Base-by-base conservation (phyloP, 2,329 filamentous ascomycete species). In the Alternaria brassicicola region DNA sequence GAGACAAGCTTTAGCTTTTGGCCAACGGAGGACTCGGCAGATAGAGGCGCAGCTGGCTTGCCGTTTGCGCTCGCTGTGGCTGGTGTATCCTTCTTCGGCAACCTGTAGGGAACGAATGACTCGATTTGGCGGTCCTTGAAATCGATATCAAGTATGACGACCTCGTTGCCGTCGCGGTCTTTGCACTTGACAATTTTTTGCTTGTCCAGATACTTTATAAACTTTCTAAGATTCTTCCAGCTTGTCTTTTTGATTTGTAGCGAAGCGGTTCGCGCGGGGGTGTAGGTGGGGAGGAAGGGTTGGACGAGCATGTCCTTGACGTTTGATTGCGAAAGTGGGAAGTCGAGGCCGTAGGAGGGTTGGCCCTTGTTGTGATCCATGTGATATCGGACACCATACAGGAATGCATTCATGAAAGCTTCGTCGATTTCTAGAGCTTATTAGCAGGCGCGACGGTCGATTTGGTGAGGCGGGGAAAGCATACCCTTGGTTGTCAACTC, bases 211-310 rank as follows among this genome's bases (percentile, higher is more conserved):
- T 84, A 80, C 66, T 89, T 90, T 75, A 90, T 84, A 71, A 90
- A 89, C 64, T 89, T 90, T 69, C 86, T 88, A 59, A 88, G 83
- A 60, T 85, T 89, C 76, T 90, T 90, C 85, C 86, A 89, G 61
- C 84, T 87, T 3, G 87, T 88, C 76, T 89, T 90, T 70, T 89
- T 90, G 74, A 90, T 88, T 63, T 88, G 85, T 51, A 88, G 83
- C 59, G 81, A 85, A 55, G 83, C 83, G 2, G 81, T 80, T 67
- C 86, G 82, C 19, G 82, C 79, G 5, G 85, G 77, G 10, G 82
- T 85, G 70, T 82, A 83, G 19, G 85, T 81, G 3, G 88, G 87
- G 2, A 90, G 81, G 66, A 86, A 88, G 1, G 88, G 88, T n/a
- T 88, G 85, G 19, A 89, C 83, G 53, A 90, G 80, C 52, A 83